Base-by-base conservation (phyloP, 2,329 filamentous ascomycete genomes). In the Colletotrichum sp. region DNA sequence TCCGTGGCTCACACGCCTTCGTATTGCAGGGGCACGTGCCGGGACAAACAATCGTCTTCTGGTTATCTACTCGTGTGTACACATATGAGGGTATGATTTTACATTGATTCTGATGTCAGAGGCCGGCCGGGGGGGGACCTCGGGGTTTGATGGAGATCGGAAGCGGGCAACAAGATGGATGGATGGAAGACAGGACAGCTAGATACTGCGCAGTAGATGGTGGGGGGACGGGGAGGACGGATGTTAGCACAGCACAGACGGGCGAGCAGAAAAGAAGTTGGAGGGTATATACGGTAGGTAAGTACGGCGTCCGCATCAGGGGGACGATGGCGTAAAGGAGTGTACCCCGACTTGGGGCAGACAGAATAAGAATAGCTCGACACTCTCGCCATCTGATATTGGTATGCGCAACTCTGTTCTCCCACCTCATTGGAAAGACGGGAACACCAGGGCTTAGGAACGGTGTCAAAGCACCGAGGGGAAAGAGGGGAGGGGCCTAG, bases 311-410 rank as follows among this genome's bases (percentile, higher is more conserved):
- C 44, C 65, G 59, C 28, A 32, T 62, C 24, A 21, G 28, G 32
- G 24, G 60, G 21, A n/a, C 34, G 52, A 39, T 66, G 52, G 24
- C n/a, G 60, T n/a, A 9, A 16, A 26, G 7, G 28, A 32, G 28
- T 36, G 21, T 57, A 16, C 30, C 66, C 49, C 49, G 52, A 39
- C 21, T 21, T 24, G 57, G 8, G 21, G 21, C 9, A 52, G 62
- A 30, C 30, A 24, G 15, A 60, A 15, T 32, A 72, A 49, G 30
- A 44, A 63, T 60, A 21, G 72, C 36, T 44, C 68, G 52, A 32
- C n/a, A 26, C 34, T 39, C n/a, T 72, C 62, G 39, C 72, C 69
- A 66, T 75, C 72, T 63, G 69, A 75, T 75, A 75, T 68, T 57
- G 26, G 26, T 52, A 15, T 52, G 32, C 13, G 21, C 49, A 71